Evolutionary conservation across 1,139 yeast genomes (phyloP).

Genomic region (Pichiaceae sp.): DNA sequence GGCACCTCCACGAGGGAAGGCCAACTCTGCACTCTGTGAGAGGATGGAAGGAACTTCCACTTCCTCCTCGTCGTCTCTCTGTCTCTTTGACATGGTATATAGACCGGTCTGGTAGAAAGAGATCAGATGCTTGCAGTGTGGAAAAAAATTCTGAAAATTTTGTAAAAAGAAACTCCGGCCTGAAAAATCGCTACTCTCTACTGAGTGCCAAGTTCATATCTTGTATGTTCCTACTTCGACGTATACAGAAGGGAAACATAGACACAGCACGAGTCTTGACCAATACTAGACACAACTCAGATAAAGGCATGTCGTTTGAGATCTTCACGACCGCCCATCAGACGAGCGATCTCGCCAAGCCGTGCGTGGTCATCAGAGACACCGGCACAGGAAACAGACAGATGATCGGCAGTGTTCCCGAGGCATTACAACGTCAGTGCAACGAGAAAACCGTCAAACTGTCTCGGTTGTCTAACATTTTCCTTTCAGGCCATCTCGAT

Average conservation of each 20-base stretch:
- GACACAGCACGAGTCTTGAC: too few relatives aligned
- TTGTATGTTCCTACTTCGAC: background rate
- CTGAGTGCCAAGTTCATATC: background rate
- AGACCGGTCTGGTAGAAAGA: background rate
- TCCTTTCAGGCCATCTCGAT: constrained; percentile 62
- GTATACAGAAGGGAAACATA: background rate
- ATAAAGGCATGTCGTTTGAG: constrained; percentile 19
- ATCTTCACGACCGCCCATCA: constrained; percentile 23
- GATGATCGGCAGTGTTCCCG: constrained; percentile 74
- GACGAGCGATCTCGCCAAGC: constrained; percentile 21
- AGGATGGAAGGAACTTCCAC: constrained; percentile 16
- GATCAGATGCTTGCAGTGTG: background rate
- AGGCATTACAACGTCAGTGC: constrained; percentile 74
- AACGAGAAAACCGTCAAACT: constrained; percentile 47
- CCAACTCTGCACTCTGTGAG: constrained; percentile 40
- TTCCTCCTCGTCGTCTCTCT: constrained; percentile 19
- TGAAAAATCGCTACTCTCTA: background rate
- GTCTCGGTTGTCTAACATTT: constrained; percentile 52
- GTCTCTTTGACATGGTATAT: constrained; percentile 24
- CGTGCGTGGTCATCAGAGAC: constrained; percentile 22
- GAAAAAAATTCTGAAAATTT: background rate
- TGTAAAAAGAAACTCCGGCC: background rate
- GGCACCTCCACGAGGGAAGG: constrained; percentile 96
- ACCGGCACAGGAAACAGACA: constrained; percentile 48
- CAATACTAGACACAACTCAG: too few relatives aligned